Evolutionary conservation across 495 filamentous ascomycete genomes (phyloP).

Genomic region (Xylaria nigripes): DNA sequence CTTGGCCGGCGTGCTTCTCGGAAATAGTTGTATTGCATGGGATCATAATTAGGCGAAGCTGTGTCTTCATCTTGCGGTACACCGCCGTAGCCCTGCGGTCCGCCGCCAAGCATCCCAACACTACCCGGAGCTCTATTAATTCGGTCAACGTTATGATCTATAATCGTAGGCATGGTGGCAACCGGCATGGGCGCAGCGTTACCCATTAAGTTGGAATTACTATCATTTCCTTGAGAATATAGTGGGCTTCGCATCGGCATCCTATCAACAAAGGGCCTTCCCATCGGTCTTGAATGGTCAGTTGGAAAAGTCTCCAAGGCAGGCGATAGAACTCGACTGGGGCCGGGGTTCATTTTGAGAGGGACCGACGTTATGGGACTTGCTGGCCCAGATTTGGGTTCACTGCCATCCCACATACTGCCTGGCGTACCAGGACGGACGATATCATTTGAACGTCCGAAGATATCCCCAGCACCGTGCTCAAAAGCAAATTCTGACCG

Average conservation of each 20-base stretch:
- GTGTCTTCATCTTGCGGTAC: constrained; percentile 38
- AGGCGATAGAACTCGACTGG: constrained; percentile 15
- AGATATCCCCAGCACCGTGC: constrained; percentile 69
- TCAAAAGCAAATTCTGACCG: constrained; percentile 82
- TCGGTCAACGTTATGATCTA: constrained; percentile 30
- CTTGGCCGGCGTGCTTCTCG: constrained; percentile 22
- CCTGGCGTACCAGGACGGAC: constrained; percentile 61
- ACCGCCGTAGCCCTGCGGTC: constrained; percentile 44
- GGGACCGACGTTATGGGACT: constrained; percentile 30
- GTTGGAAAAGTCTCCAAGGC: constrained; percentile 22
- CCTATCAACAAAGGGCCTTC: constrained; percentile 9
- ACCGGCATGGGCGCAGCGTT: constrained; percentile 39
- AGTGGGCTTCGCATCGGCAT: constrained; percentile 27
- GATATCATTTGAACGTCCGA: constrained; percentile 57
- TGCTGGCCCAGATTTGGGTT: constrained; percentile 31
- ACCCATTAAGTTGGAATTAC: constrained; percentile 34
- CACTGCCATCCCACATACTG: constrained; percentile 36
- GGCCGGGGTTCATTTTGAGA: constrained; percentile 14
- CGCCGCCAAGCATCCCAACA: constrained; percentile 41
- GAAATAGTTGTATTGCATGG: constrained; percentile 31
- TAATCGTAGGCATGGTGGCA: constrained; percentile 31
- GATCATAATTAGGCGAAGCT: constrained; percentile 25
- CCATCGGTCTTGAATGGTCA: constrained; percentile 20
- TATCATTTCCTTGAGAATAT: constrained; percentile 38
- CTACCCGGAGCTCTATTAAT: constrained; percentile 22